phyloP scores from a whole-genome alignment of 768 basidiomycete species.

The Flagelloscypha sp. region DNA sequence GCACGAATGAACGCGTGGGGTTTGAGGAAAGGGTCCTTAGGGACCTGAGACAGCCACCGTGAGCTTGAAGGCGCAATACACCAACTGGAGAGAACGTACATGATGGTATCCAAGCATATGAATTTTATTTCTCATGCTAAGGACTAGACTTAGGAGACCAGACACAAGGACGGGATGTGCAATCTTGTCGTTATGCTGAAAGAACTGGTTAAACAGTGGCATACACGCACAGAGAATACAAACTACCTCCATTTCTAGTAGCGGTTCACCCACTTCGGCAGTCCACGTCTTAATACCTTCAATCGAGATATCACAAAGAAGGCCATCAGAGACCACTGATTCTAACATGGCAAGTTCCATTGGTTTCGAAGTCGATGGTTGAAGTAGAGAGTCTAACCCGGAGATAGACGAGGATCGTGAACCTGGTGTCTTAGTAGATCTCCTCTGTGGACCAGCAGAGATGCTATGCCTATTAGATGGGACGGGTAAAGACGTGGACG shows the following conservation, averaged over 20 bases:
- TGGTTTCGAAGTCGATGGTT: conserved; percentile 7
- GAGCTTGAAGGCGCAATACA: not conserved
- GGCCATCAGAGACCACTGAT: no score
- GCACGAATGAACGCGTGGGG: conserved; percentile 49
- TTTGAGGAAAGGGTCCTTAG: conserved; percentile 75
- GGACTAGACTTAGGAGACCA: conserved; percentile 60
- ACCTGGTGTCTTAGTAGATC: no score
- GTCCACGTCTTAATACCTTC: conserved; percentile 67
- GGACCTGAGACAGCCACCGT: conserved; percentile 25
- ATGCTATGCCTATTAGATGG: no score
- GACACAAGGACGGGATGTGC: conserved; percentile 68
- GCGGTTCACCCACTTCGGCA: conserved; percentile 52
- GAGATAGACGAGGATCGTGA: no score
- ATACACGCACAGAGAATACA: conserved; percentile 3
- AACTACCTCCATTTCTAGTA: conserved; percentile 51
- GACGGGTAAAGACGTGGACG: no score
- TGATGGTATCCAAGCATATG: conserved; percentile 42
- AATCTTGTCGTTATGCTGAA: conserved; percentile 60
- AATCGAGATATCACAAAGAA: conserved; percentile 72
- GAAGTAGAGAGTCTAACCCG: no score
- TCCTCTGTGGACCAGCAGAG: no score
- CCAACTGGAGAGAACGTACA: conserved; percentile 18
- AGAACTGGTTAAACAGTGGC: conserved; percentile 2
- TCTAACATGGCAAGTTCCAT: not conserved
- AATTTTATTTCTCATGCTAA: conserved; percentile 63